A percentile compares a stretch with the other conserved stretches of the same genome.
Evolutionary conservation across 2,329 filamentous ascomycete species (phyloP).

Genomic region (Fusarium nanum): DNA sequence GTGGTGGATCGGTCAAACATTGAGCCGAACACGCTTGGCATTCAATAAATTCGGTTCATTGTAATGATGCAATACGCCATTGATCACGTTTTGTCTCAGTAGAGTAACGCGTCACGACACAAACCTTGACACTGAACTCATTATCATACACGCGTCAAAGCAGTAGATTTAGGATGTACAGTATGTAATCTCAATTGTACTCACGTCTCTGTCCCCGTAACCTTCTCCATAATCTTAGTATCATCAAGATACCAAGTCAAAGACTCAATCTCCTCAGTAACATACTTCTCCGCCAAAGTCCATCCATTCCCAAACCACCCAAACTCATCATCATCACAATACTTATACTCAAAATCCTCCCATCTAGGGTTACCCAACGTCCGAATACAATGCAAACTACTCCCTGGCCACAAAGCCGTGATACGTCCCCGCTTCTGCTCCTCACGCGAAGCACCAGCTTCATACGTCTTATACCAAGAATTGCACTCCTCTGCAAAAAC

Average conservation of each 20-base stretch:
- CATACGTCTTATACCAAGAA: conserved; percentile 25
- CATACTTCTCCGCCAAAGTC: conserved; percentile 17
- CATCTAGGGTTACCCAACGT: conserved; percentile 10
- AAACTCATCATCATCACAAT: conserved; percentile 24
- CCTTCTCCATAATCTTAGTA: conserved; percentile 6
- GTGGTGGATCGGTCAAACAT: neutral
- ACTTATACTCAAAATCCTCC: conserved; percentile 21
- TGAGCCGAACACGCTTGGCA: neutral
- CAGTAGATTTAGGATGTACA: neutral
- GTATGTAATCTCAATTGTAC: neutral
- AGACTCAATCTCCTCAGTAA: conserved; percentile 13
- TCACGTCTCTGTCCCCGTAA: rapidly evolving
- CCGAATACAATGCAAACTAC: conserved; percentile 16
- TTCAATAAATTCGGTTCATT: neutral
- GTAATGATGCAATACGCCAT: neutral
- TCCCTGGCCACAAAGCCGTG: conserved; percentile 14
- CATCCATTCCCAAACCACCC: conserved; percentile 23
- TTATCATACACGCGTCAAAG: neutral
- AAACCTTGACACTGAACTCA: too few relatives aligned
- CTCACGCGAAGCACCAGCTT: conserved; percentile 2
- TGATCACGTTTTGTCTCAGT: rapidly evolving
- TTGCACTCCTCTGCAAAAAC: conserved; percentile 20
- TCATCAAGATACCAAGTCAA: conserved; percentile 26
- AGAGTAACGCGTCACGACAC: neutral
- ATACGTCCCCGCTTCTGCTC: conserved; percentile 5